Percentiles rank a stretch among this genome's conserved stretches.
phyloP scores from a whole-genome alignment of 805 yeast genomes.

The Wickerhamiella brachini region DNA sequence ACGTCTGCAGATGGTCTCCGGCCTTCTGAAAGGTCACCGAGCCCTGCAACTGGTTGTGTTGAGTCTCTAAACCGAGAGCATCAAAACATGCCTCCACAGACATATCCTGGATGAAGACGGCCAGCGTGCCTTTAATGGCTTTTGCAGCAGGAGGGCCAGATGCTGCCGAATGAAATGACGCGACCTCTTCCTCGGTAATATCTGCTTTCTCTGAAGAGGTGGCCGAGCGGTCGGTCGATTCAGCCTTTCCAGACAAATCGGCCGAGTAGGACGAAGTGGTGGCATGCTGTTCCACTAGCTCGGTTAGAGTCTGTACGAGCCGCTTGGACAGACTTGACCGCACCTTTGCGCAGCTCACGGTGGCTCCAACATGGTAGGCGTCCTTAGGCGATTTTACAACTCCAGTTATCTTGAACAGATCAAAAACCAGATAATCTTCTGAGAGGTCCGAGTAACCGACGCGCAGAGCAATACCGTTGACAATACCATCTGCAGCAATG shows the following conservation, averaged over 20 bases:
- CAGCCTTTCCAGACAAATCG: too few species aligned
- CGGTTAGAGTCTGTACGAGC: neutral
- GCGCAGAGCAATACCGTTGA: constrained; percentile 24
- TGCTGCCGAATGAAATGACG: neutral
- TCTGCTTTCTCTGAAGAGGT: too few species aligned
- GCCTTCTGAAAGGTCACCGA: neutral
- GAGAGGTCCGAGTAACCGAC: constrained; percentile 18
- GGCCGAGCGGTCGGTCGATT: too few species aligned
- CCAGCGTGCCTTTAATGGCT: neutral
- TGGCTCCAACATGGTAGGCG: neutral
- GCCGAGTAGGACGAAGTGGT: neutral
- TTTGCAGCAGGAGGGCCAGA: neutral
- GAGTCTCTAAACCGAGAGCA: neutral
- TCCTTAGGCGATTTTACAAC: constrained; percentile 1
- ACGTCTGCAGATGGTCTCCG: neutral
- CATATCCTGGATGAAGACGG: neutral
- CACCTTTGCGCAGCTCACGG: neutral
- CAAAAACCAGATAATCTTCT: constrained; percentile 25
- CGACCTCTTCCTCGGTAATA: neutral
- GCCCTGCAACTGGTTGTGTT: neutral
- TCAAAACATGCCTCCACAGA: neutral
- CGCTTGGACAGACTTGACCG: neutral
- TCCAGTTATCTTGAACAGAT: constrained; percentile 18
- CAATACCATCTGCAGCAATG: neutral
- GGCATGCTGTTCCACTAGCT: neutral